Conservation (phyloP, 805 yeast genomes). For the Pichia phayaonensis region DNA sequence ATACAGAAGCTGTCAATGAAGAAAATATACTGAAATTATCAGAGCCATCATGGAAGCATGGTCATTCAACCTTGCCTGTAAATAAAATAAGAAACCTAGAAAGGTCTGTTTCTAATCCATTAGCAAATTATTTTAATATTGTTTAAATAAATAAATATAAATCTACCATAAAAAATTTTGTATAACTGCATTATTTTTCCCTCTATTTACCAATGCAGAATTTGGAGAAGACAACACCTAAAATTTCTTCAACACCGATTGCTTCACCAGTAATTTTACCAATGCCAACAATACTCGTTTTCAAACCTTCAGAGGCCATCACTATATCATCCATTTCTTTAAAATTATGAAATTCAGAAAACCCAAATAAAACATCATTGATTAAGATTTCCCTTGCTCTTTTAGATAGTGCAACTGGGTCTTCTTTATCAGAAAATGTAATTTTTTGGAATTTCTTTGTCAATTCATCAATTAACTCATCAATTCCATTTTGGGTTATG, state of each 20-base stretch:
- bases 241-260: constrained; percentile 81
- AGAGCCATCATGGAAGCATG: background rate
- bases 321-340: constrained; percentile 61
- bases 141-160: background rate
- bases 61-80: background rate
- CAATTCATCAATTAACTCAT: constrained; percentile 35
- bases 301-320: constrained; percentile 69
- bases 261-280: constrained; percentile 90
- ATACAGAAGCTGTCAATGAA: background rate
- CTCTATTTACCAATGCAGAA: constrained; percentile 89
- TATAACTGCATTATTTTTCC: too few species aligned
- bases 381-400: constrained; percentile 67
- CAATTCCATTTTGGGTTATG: constrained; percentile 43
- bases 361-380: constrained; percentile 72
- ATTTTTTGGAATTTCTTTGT: constrained; percentile 39
- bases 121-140: background rate
- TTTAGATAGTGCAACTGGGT: constrained; percentile 66
- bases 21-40: background rate
- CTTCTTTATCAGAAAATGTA: constrained; percentile 42
- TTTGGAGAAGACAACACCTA: constrained; percentile 84
- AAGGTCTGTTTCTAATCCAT: background rate
- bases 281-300: constrained; percentile 72
- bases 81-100: background rate
- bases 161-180: background rate
- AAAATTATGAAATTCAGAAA: constrained; percentile 51